Evolutionary conservation across 345 rosid species (phyloP), one percentile per base, ranked within the genome.

Genomic region (Brassica carinata): DNA sequence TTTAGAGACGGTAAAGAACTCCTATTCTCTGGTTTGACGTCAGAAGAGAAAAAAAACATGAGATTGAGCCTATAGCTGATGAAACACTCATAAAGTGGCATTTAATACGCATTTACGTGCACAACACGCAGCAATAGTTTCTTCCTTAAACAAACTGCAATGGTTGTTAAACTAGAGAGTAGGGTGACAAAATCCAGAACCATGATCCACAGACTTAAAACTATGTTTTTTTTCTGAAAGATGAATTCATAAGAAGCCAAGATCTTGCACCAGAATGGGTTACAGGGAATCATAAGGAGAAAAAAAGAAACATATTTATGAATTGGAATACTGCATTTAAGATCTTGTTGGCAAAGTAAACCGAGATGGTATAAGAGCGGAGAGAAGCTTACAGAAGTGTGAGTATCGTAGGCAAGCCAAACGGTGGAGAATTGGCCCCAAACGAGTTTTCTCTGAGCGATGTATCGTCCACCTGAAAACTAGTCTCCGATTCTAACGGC

Each of bases 391-490:
- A 96, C 99, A 74, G 91, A 90, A 53, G 93, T 84, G 65, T 61
- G 90, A 71, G 94, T 91, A 71, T 94, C 99, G 80, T 89, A 94
- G 71, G 99, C 97, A 77, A 96, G 99, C 99, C 98, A 96, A 27
- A 96, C 99, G 71, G 97, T 96, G 26, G 99, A 96, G 87, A 96
- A 96, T 87, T 96, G 89, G 9, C 99, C 98, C 99, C 98, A 96
- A 5, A 98, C 99, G 8, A 96, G 95, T 86, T 96, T 94, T 86
- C 96, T 84, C 82, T 96, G 99, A 38, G 97, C 95, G 48, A 94
- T 85, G 82, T 92, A 94, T 29, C 99, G 93, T 43, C 98, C 97
- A 10, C 86, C 89, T 40, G 88, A 77, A 68, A 96, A 96, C 59
- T 83, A 95, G 82, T 96, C 98, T 62, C 97, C 97, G 80, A 90